These are phyloP conservation scores for Laetiporus sulphureus DNA, from an alignment of 1,284 basidiomycete genomes.

Conservation along the genomic window DNA sequence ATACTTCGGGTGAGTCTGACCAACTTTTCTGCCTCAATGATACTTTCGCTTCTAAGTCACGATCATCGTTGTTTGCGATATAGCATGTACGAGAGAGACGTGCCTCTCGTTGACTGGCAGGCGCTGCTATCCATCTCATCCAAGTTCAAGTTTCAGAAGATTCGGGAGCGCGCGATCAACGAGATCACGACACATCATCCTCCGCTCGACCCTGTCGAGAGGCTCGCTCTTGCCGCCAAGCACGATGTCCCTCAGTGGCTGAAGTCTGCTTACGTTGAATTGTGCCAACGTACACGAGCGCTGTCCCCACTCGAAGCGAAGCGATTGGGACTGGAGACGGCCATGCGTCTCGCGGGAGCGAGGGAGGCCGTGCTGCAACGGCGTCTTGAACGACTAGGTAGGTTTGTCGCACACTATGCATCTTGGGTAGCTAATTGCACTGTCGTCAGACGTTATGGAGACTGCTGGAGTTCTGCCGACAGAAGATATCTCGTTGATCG, in stretches of 20 bases:
- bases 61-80: no score
- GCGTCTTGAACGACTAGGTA: no score
- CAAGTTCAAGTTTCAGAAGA: not conserved
- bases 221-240: conserved; percentile 10
- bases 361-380: conserved; percentile 5
- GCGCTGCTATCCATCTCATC: not conserved
- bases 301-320: conserved; percentile 5
- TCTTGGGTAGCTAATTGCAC: no score
- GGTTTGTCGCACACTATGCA: no score
- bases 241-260: conserved; percentile 12
- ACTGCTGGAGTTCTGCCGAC: no score
- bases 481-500: no score
- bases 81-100: no score
- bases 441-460: no score
- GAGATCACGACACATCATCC: conserved; percentile 5
- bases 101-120: not conserved
- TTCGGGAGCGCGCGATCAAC: not conserved
- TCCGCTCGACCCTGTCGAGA: conserved; percentile 10
- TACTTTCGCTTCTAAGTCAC: no score
- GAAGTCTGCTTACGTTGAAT: conserved; percentile 9
- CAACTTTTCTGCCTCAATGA: no score
- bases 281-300: conserved; percentile 6
- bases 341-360: conserved; percentile 10
- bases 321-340: conserved; percentile 5
- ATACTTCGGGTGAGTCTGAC: conserved; percentile 8